Evolutionary conservation across 1,284 basidiomycete genomes (phyloP).

Genomic region (Serendipita sp.): DNA sequence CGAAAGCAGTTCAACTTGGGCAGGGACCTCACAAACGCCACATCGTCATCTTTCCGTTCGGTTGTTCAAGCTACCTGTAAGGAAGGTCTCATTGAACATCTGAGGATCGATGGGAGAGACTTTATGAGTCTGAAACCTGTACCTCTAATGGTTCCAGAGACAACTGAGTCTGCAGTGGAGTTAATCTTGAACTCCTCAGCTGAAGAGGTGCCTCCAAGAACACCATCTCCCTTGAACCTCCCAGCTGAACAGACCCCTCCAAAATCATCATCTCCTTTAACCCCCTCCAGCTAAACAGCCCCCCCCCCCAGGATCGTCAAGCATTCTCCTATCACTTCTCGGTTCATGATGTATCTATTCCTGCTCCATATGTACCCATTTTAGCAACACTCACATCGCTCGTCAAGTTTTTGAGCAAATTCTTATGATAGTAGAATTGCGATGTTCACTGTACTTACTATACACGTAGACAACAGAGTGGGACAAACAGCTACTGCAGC

Average conservation of each 20-base stretch:
- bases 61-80: background rate
- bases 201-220: constrained; percentile 20
- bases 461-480: no score
- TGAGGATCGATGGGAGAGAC: background rate
- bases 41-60: background rate
- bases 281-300: constrained; percentile 20
- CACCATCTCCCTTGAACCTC: constrained; percentile 21
- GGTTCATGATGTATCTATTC: constrained; percentile 19
- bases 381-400: constrained; percentile 53
- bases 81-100: background rate
- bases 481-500: no score
- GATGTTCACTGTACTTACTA: no score
- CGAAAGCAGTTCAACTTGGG: background rate
- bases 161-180: background rate
- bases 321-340: no score
- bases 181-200: constrained; percentile 19
- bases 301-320: constrained; percentile 24
- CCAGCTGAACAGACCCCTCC: constrained; percentile 22
- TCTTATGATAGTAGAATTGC: constrained; percentile 24
- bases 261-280: constrained; percentile 11
- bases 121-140: background rate
- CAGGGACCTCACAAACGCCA: background rate
- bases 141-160: background rate
- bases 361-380: constrained; percentile 44
- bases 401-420: constrained; percentile 41